These are phyloP conservation scores for Saussurea involucrata DNA, from an alignment of 129 eudicot species.

Conservation along the genomic window DNA sequence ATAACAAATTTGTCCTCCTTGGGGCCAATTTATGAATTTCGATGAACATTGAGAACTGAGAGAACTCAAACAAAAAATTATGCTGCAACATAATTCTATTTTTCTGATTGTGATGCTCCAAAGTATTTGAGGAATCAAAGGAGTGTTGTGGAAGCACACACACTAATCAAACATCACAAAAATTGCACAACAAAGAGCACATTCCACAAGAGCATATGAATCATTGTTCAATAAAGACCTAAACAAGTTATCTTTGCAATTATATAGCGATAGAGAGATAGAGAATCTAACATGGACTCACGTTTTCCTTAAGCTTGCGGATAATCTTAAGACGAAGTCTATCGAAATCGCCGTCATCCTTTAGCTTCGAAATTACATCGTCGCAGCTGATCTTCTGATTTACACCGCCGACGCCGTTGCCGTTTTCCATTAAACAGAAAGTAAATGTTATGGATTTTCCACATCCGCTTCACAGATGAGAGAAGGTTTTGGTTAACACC, in stretches of 20 bases:
- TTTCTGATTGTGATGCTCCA: neutral
- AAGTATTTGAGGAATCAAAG: neutral
- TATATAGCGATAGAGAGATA: neutral
- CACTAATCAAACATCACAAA: neutral
- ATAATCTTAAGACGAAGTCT: slow-evolving; percentile 73
- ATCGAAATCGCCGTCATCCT: slow-evolving; percentile 96
- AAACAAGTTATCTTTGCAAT: neutral
- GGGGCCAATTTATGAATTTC: neutral
- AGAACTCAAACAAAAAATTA: neutral
- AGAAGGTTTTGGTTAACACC: neutral
- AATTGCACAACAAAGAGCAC: neutral
- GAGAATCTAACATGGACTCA: slow-evolving; percentile 15
- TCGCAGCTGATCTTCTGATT: slow-evolving; percentile 36
- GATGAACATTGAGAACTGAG: neutral
- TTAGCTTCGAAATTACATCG: slow-evolving; percentile 75
- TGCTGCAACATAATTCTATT: neutral
- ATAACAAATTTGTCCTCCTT: neutral
- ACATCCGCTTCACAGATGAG: neutral
- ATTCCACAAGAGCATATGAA: slow-evolving; percentile 6
- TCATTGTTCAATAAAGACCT: neutral
- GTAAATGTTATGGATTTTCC: neutral
- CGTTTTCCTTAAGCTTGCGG: slow-evolving; percentile 78
- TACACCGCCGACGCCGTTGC: slow-evolving; percentile 12
- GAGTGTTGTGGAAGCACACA: neutral
- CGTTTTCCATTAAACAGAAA: slow-evolving; percentile 40